Conservation (phyloP, 108 stramenopile genomes). For the Discostella stelligeroides region DNA sequence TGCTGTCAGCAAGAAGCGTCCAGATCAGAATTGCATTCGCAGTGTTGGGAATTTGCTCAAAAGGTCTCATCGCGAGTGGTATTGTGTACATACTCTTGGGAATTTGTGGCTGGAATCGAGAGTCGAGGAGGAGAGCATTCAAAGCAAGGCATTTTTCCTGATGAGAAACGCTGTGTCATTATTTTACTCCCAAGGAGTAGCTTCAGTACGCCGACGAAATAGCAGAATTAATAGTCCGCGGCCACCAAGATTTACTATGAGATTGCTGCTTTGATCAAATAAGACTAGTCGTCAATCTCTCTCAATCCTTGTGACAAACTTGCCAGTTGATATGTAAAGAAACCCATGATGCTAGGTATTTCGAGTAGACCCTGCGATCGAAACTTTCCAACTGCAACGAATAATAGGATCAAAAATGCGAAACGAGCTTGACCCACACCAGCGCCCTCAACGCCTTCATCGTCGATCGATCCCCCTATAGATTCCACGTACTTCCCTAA, state of each 20-base stretch:
- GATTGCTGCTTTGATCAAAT: too few relatives aligned
- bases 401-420: slow-evolving; percentile 82
- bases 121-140: slow-evolving; percentile 11
- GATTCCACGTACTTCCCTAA: slow-evolving; percentile 84
- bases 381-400: slow-evolving; percentile 81
- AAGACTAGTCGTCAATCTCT: slow-evolving; percentile 59
- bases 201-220: too few relatives aligned
- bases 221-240: too few relatives aligned
- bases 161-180: background rate
- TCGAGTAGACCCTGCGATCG: slow-evolving; percentile 65
- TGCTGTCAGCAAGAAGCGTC: slow-evolving; percentile 10
- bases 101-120: slow-evolving; percentile 22
- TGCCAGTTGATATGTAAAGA: slow-evolving; percentile 89
- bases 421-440: slow-evolving; percentile 86
- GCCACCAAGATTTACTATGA: too few relatives aligned
- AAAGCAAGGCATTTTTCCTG: background rate
- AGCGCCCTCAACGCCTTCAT: slow-evolving; percentile 62
- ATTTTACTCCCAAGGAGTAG: background rate
- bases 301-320: slow-evolving; percentile 70
- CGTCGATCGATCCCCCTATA: slow-evolving; percentile 69
- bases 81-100: slow-evolving; percentile 28
- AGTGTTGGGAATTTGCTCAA: slow-evolving; percentile 29
- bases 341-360: slow-evolving; percentile 78
- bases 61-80: slow-evolving; percentile 30
- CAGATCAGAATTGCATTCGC: slow-evolving; percentile 23